Conservation (phyloP, 225 moss, liverwort and hornwort genomes). For the Anthoceros angustus region DNA sequence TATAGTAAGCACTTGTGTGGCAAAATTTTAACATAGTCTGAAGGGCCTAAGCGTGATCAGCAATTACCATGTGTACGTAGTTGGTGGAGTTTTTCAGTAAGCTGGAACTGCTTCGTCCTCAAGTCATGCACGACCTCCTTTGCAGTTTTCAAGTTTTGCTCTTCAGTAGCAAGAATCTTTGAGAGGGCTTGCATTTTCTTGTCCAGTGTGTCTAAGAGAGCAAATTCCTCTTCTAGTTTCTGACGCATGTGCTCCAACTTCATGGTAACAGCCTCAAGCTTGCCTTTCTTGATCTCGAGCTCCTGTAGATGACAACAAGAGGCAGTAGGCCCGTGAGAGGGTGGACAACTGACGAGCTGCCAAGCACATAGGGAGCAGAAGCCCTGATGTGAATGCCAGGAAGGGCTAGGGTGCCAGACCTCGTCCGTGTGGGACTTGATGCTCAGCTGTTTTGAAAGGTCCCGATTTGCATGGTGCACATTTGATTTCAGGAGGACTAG, state of each 20-base stretch:
- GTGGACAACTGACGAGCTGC: background rate
- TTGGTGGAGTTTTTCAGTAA: constrained; percentile 38
- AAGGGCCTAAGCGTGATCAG: background rate
- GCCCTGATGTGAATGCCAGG: background rate
- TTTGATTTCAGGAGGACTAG: background rate
- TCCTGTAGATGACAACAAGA: constrained; percentile 25
- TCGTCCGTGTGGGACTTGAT: background rate
- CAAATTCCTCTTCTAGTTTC: constrained; percentile 66
- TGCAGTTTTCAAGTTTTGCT: constrained; percentile 52
- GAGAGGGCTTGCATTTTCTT: constrained; percentile 45
- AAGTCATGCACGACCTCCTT: constrained; percentile 40
- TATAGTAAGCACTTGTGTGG: too few species aligned
- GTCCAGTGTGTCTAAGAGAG: constrained; percentile 63
- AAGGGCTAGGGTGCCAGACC: background rate
- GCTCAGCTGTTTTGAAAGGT: constrained; percentile 3
- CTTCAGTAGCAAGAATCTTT: constrained; percentile 43
- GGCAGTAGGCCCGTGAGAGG: background rate
- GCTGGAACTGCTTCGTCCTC: constrained; percentile 50
- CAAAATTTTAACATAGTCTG: too few species aligned
- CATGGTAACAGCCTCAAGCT: constrained; percentile 29
- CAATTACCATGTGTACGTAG: background rate
- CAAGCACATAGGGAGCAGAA: background rate
- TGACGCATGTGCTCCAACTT: constrained; percentile 37
- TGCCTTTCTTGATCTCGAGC: constrained; percentile 46
- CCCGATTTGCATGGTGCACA: background rate